Conservation (phyloP, 169 alveolate species). For the Cryptosporidium ryanae region DNA sequence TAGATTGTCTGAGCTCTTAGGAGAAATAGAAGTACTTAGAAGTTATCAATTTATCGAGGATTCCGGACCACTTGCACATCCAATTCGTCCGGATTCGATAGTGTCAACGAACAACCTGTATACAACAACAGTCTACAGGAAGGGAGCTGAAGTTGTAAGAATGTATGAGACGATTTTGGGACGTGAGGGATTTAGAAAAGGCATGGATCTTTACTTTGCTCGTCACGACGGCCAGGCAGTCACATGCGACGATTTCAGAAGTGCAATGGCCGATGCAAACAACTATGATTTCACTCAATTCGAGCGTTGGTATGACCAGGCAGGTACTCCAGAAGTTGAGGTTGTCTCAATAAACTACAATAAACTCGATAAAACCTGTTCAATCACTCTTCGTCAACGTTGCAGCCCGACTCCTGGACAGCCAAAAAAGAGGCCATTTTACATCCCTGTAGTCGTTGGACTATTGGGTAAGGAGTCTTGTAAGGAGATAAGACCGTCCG, state of each 20-base stretch:
- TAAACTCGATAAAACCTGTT: slow-evolving; percentile 77
- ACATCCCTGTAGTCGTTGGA: slow-evolving; percentile 90
- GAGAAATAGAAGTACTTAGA: slow-evolving; percentile 84
- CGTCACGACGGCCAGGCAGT: slow-evolving; percentile 92
- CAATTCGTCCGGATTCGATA: slow-evolving; percentile 92
- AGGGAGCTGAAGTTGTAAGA: slow-evolving; percentile 95
- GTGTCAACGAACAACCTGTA: slow-evolving; percentile 92
- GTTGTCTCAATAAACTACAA: slow-evolving; percentile 52
- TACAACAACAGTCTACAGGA: slow-evolving; percentile 92
- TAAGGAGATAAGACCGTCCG: slow-evolving; percentile 79
- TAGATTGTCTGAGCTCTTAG: slow-evolving; percentile 86
- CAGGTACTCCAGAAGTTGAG: slow-evolving; percentile 82
- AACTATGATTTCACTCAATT: slow-evolving; percentile 86
- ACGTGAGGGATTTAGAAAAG: slow-evolving; percentile 90
- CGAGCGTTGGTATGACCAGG: slow-evolving; percentile 91
- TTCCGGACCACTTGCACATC: slow-evolving; percentile 93
- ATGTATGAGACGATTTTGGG: slow-evolving; percentile 93
- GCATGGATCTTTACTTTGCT: slow-evolving; percentile 90
- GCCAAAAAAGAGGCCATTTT: slow-evolving; percentile 86
- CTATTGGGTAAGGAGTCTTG: slow-evolving; percentile 82
- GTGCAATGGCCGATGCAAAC: slow-evolving; percentile 91
- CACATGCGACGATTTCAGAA: slow-evolving; percentile 93
- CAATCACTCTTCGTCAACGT: slow-evolving; percentile 83
- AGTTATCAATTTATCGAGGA: slow-evolving; percentile 91
- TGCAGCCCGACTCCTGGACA: slow-evolving; percentile 90